Conservation (phyloP, 495 filamentous ascomycete genomes). For the Podospora pseudoanserina region DNA sequence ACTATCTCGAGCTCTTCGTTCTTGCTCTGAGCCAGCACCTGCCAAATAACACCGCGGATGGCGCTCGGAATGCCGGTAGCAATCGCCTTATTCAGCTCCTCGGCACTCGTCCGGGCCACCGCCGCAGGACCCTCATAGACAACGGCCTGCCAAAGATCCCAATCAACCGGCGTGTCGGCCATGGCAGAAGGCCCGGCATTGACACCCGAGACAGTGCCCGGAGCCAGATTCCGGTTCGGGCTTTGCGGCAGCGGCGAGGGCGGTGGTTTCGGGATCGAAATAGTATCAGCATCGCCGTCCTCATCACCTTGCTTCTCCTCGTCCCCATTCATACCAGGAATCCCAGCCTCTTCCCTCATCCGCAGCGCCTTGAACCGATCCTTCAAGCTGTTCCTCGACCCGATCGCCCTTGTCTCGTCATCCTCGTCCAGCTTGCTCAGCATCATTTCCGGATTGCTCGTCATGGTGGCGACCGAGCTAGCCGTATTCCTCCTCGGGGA, state of each 20-base stretch:
- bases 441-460: slow-evolving; percentile 70
- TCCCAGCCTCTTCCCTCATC: slow-evolving; percentile 70
- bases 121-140: slow-evolving; percentile 90
- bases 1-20: slow-evolving; percentile 84
- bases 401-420: slow-evolving; percentile 43
- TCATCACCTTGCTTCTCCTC: slow-evolving; percentile 51
- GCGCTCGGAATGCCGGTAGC: slow-evolving; percentile 90
- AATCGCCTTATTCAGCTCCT: slow-evolving; percentile 85
- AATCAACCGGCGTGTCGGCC: slow-evolving; percentile 73
- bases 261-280: slow-evolving; percentile 37
- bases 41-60: slow-evolving; percentile 96
- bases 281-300: slow-evolving; percentile 40
- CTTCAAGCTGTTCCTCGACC: slow-evolving; percentile 63
- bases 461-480: slow-evolving; percentile 68
- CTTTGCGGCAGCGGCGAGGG: slow-evolving; percentile 49
- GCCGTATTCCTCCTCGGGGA: slow-evolving; percentile 62
- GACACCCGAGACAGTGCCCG: slow-evolving; percentile 77
- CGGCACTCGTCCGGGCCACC: slow-evolving; percentile 75
- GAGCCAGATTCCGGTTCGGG: slow-evolving; percentile 59
- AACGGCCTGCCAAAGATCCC: slow-evolving; percentile 96
- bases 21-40: slow-evolving; percentile 91
- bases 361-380: slow-evolving; percentile 83
- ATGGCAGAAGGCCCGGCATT: slow-evolving; percentile 64
- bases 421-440: slow-evolving; percentile 67
- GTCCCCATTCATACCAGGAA: slow-evolving; percentile 38